phyloP scores from a whole-genome alignment of 78 protist species.

The Tieghemostelium lacteum region DNA sequence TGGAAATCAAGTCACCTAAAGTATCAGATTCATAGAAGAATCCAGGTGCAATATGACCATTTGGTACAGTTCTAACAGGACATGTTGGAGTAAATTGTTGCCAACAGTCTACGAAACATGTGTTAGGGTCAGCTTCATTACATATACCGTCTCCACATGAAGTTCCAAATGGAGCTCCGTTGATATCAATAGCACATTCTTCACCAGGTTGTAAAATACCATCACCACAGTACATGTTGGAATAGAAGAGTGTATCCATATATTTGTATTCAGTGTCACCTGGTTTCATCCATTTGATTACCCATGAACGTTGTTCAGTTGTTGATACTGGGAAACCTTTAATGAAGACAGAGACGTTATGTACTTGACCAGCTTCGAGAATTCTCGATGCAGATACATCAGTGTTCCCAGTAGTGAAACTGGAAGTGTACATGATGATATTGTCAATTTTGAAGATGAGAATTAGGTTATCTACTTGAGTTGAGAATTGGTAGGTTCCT shows the following conservation, averaged over 20 bases:
- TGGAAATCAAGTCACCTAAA: constrained; percentile 1
- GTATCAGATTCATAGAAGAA: not conserved
- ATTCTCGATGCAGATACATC: too few relatives aligned
- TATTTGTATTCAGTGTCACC: too few relatives aligned
- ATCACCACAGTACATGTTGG: not conserved
- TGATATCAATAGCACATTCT: not conserved
- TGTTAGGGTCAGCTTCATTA: not conserved
- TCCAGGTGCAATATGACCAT: constrained; percentile 14
- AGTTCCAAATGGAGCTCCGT: not conserved
- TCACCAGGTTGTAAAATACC: not conserved
- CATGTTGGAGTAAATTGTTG: not conserved
- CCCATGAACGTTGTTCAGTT: too few relatives aligned
- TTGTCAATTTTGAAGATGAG: too few relatives aligned
- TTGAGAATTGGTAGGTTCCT: too few relatives aligned
- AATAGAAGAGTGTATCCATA: not conserved
- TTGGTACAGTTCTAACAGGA: not conserved
- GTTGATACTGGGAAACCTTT: too few relatives aligned
- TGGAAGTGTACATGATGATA: too few relatives aligned
- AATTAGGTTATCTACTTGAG: too few relatives aligned
- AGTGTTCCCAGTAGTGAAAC: too few relatives aligned
- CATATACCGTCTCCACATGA: constrained; percentile 23
- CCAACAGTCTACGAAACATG: constrained; percentile 1
- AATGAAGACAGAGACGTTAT: too few relatives aligned
- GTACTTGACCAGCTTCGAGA: too few relatives aligned
- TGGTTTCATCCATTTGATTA: too few relatives aligned